Conservation (phyloP, 768 basidiomycete genomes). For the Kwoniella pini region DNA sequence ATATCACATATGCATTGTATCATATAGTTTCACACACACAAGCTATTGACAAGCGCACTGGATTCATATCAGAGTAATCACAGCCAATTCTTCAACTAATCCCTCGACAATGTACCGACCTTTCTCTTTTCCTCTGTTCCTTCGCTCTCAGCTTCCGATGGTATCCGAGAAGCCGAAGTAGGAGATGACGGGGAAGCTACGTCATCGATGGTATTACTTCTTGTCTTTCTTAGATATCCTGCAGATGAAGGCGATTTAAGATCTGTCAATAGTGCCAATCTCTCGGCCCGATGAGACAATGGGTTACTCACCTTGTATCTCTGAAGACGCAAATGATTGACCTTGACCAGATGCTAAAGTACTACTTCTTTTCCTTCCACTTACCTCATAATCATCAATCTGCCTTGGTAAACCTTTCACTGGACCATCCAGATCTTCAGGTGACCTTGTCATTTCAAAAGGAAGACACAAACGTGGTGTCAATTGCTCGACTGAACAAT, state of each 20-base stretch:
- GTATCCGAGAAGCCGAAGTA: background rate
- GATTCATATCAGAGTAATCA: background rate
- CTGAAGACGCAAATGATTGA: background rate
- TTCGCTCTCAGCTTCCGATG: background rate
- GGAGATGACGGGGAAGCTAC: background rate
- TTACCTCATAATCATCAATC: too few relatives aligned
- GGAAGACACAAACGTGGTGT: too few relatives aligned
- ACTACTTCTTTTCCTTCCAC: background rate
- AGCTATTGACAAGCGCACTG: too few relatives aligned
- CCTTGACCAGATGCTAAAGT: background rate
- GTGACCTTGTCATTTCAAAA: too few relatives aligned
- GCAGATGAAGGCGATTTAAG: background rate
- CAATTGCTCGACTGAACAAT: too few relatives aligned
- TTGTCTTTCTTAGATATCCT: background rate
- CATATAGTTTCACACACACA: constrained; percentile 9
- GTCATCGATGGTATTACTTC: background rate
- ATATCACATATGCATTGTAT: constrained; percentile 21
- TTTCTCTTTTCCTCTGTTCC: background rate
- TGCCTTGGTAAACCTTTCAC: too few relatives aligned
- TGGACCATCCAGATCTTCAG: too few relatives aligned
- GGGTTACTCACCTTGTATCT: background rate
- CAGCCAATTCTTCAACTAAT: background rate
- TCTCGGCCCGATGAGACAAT: too few relatives aligned
- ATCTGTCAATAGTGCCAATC: background rate
- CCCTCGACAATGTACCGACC: background rate